Evolutionary conservation across 1,139 yeast species (phyloP), one percentile per base, ranked within the genome.

Genomic region (Debaryomyces sp.): DNA sequence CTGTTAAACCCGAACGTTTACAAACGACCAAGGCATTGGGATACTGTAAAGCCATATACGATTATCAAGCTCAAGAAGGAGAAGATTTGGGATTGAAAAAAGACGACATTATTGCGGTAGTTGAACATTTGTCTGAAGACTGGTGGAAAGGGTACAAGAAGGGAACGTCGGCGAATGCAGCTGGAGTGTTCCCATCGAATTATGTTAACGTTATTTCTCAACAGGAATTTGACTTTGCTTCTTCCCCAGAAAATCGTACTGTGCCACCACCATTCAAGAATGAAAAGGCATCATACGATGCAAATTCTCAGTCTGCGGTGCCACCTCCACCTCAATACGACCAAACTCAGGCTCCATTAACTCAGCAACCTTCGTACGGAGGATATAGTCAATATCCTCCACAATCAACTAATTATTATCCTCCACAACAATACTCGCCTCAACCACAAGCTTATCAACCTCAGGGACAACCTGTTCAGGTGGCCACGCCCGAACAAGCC

Each of bases 141-240:
- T 92, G 99, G 98, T 91, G 95, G 90, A 86, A 82, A 64, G 98
- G 99, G 39, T 73, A 70, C 59, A 67, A 62, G 51, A 57, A 60
- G 45, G 73, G 74, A 22, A 70, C 74, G 49, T 55, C 67, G 36
- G 64, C 73, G 12, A 78, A 81, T 38, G 66, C 68, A 23, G 79
- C 80, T 7, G 99, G 99, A 23, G 85, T 92, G 59, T 92, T 94
- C 73, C 99, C 99, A 6, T 75, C 95, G 2, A 90, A 90, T 66
- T 94, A 94, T 62, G 96, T 90, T 41, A 77, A 72, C 52, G 66
- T 77, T 5, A 68, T 80, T 7, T 72, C 73, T 17, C 71, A 71
- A 46, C 58, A 67, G 17, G 78, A 71, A 38, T 69, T 62, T 51
- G 56, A 69, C 36, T 37, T 50, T n/a, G 33, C 50, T n/a, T 44